Evolutionary conservation across 441 rosid species (phyloP).

Genomic region (Jatropha multifida): DNA sequence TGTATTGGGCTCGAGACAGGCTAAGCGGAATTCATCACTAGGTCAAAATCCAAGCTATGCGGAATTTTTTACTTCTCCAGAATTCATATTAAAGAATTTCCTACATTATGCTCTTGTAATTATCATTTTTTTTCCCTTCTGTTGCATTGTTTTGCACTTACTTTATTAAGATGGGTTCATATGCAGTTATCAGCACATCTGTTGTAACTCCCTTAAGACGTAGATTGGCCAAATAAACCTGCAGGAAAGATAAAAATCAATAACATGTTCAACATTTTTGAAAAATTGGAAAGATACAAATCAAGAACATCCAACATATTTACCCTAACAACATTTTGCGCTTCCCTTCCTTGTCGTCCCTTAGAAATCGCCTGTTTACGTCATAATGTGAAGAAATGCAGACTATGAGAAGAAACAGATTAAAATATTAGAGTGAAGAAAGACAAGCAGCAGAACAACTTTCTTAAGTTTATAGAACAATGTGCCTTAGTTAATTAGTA

Average conservation of each 20-base stretch:
- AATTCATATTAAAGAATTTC: neutral
- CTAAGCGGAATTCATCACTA: neutral
- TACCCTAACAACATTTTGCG: conserved; percentile 73
- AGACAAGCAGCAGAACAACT: neutral
- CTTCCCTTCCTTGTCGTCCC: conserved; percentile 96
- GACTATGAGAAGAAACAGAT: conserved; percentile 1
- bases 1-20: neutral
- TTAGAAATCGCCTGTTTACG: conserved; percentile 66
- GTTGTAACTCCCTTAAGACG: conserved; percentile 74
- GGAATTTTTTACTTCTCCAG: neutral
- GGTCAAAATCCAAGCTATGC: neutral
- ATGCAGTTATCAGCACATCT: conserved; percentile 65
- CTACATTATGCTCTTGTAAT: neutral
- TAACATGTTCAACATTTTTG: conserved; percentile 10
- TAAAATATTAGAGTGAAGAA: neutral
- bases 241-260: conserved; percentile 12
- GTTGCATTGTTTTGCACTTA: conserved; percentile 28
- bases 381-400: conserved; percentile 13
- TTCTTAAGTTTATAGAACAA: neutral
- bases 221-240: conserved; percentile 75
- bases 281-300: neutral
- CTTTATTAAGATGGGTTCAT: conserved; percentile 75
- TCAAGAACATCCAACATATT: conserved; percentile 14
- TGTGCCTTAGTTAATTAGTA: neutral
- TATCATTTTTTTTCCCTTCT: too few relatives aligned